Evolutionary conservation across 139 green algal genomes (phyloP), one percentile per base, ranked within the genome.

Genomic region (Penium margaritaceum): DNA sequence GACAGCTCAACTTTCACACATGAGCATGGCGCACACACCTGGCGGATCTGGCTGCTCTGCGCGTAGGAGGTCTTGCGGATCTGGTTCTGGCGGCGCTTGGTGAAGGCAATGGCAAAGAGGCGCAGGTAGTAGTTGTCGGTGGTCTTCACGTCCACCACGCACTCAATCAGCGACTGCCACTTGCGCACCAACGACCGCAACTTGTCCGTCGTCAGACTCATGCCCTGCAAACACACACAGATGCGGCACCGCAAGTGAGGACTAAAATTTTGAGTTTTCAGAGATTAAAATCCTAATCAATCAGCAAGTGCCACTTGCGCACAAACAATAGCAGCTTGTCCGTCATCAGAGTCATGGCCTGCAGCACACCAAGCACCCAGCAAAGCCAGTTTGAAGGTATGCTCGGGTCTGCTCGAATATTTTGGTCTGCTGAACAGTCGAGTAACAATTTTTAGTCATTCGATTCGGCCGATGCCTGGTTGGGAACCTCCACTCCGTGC

Each of bases 141-240:
- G 67, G 95, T 99, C 89, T 97, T 97, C 5, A 99, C 93, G 78
- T 99, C 95, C 75, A 97, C 90, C 67, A 92, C 80, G 17, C 89
- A 86, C 90, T 99, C 95, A 72, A 99, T 98, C 74, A 99, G 87
- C 14, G 88, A 92, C 88, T 98, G 93, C 94, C 95, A 98, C 90
- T 99, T 99, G 83, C 92, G 89, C 71, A 99, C 92, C 76, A 99
- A 81, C 37, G 89, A 95, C 72, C 95, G 87, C 75, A 98, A 86
- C 90, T 98, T 99, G 87, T 99, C 95, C 35, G 94, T 98, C 58
- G 95, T 99, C 84, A 97, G 94, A 85, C 97, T 91, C 94, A 99
- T 98, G 84, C 95, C 94, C 51, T 60, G 51, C 30, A 60, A 33
- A 57, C 46, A 21, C 46, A 57, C 46, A 24, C 46, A 57, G n/a